Conservation (phyloP, 1,284 basidiomycete species). For the Austroboletus olivaceoglutinosus region DNA sequence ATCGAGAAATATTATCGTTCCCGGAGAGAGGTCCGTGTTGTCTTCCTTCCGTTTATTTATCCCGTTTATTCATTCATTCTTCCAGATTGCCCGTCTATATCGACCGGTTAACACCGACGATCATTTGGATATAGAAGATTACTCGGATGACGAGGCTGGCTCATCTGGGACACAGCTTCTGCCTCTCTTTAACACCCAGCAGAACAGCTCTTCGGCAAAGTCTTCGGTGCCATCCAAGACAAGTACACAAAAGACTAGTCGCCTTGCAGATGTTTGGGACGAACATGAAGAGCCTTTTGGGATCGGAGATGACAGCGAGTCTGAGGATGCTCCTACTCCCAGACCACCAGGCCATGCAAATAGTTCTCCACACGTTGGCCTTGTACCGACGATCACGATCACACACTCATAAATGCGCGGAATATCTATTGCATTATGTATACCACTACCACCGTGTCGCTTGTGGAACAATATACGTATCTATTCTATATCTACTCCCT, state of each 20-base stretch:
- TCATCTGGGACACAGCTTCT: constrained; percentile 53
- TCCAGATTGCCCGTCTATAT: constrained; percentile 71
- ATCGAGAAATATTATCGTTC: constrained; percentile 72
- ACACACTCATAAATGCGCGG: constrained; percentile 22
- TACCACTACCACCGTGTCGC: constrained; percentile 19
- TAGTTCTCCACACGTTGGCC: not conserved
- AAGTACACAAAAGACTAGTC: constrained; percentile 28
- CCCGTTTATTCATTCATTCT: not conserved
- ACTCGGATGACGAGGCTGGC: constrained; percentile 42
- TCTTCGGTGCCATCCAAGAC: constrained; percentile 13
- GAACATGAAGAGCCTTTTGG: constrained; percentile 75
- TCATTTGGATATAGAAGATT: constrained; percentile 54
- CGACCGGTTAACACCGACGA: constrained; percentile 59
- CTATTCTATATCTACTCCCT: constrained; percentile 17
- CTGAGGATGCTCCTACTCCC: constrained; percentile 11
- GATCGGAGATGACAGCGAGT: constrained; percentile 51
- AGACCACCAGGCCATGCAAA: constrained; percentile 7
- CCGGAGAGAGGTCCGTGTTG: constrained; percentile 61
- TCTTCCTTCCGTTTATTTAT: not conserved
- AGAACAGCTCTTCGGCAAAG: constrained; percentile 15
- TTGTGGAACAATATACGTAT: constrained; percentile 3
- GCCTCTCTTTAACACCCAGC: constrained; percentile 43
- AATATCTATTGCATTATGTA: constrained; percentile 31
- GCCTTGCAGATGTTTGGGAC: constrained; percentile 70
- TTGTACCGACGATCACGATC: constrained; percentile 30